These are phyloP conservation scores for Dioscorea cayenensis DNA, from an alignment of 116 monocot genomes.

Conservation along the genomic window DNA sequence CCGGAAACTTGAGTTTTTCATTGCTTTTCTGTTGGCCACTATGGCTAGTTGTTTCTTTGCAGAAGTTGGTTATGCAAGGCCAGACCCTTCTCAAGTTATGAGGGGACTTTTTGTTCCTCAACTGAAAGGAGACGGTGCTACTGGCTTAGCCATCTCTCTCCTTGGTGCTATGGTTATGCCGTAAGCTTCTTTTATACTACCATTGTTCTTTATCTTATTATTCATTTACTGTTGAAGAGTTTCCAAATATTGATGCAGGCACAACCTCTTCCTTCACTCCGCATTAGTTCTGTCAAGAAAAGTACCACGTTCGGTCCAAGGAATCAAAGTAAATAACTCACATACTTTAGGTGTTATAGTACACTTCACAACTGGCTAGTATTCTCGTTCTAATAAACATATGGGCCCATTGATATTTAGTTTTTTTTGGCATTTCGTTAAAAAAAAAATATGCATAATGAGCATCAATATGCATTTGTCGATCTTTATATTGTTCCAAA, in stretches of 20 bases:
- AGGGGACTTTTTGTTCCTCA: constrained; percentile 83
- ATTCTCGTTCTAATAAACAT: neutral
- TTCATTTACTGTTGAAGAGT: neutral
- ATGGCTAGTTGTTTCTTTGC: constrained; percentile 81
- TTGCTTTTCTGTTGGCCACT: constrained; percentile 64
- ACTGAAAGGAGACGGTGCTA: constrained; percentile 92
- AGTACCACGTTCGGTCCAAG: constrained; percentile 70
- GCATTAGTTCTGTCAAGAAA: constrained; percentile 92
- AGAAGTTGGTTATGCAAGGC: constrained; percentile 83
- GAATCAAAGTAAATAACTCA: constrained; percentile 55
- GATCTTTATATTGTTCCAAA: neutral
- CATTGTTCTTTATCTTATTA: neutral
- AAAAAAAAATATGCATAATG: neutral
- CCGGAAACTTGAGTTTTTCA: constrained; percentile 82
- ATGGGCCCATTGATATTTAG: neutral
- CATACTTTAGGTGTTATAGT: too few relatives aligned
- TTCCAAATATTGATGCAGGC: constrained; percentile 37
- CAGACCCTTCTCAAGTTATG: constrained; percentile 60
- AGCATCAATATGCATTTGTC: neutral
- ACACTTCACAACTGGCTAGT: too few relatives aligned
- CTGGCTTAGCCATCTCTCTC: constrained; percentile 85
- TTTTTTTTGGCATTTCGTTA: neutral
- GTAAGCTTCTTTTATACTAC: constrained; percentile 44
- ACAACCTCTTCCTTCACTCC: constrained; percentile 97
- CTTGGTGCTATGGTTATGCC: constrained; percentile 99